Evolutionary conservation across 1,139 yeast species (phyloP).

Genomic region (Taiozyma sp.): DNA sequence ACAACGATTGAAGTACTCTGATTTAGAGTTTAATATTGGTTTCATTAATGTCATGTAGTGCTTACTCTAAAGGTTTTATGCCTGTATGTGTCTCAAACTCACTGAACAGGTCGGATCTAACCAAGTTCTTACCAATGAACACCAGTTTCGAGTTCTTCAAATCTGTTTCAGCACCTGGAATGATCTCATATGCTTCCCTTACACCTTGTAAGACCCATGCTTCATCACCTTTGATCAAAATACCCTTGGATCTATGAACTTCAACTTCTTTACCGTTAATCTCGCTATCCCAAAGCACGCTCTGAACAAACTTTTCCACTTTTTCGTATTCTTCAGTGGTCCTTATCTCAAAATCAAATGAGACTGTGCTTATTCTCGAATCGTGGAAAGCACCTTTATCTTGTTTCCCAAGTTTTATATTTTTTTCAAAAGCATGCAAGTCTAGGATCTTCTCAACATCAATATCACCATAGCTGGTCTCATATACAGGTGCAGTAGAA

Average conservation of each 20-base stretch:
- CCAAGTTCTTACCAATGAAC: conserved; percentile 71
- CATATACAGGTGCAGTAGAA: conserved; percentile 58
- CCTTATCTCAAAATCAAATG: conserved; percentile 48
- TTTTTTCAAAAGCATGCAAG: conserved; percentile 71
- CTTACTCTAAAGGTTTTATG: conserved; percentile 2
- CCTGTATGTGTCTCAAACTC: conserved; percentile 20
- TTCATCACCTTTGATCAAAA: conserved; percentile 42
- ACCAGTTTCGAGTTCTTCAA: conserved; percentile 53
- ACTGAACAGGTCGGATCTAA: conserved; percentile 28
- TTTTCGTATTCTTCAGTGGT: conserved; percentile 29
- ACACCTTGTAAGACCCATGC: conserved; percentile 80
- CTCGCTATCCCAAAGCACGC: conserved; percentile 61
- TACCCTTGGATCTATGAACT: conserved; percentile 80
- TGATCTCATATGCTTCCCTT: conserved; percentile 82
- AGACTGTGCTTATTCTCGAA: conserved; percentile 60
- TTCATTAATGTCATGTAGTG: background rate
- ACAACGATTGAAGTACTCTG: background rate
- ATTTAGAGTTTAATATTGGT: background rate
- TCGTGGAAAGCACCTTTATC: conserved; percentile 37
- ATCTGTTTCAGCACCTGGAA: conserved; percentile 43
- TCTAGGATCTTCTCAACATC: conserved; percentile 62
- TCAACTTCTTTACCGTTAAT: conserved; percentile 46
- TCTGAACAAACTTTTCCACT: conserved; percentile 61
- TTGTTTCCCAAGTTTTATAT: conserved; percentile 30
- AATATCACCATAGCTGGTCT: conserved; percentile 72